Conservation (phyloP, 106 monocot genomes). For the Dactylorhiza incarnata region DNA sequence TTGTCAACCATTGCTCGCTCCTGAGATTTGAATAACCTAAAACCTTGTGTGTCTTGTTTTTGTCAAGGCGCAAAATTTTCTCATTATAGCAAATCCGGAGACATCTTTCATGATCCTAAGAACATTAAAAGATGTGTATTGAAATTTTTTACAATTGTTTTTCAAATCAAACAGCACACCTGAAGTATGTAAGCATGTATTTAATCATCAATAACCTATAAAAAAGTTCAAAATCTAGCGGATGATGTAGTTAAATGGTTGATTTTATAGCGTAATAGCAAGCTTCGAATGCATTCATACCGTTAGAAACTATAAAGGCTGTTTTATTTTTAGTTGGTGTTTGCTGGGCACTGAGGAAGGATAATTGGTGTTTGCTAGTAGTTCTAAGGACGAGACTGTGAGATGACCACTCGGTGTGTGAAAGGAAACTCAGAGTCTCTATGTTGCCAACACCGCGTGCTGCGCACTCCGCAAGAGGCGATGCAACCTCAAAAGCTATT, state of each 20-base stretch:
- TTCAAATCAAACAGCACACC: not conserved
- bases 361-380: no score
- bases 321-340: no score
- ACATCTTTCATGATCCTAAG: not conserved
- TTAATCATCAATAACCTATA: not conserved
- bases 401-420: no score
- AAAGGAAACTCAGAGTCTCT: no score
- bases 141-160: not conserved
- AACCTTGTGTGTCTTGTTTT: constrained; percentile 59
- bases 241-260: not conserved
- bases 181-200: not conserved
- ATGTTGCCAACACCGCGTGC: no score
- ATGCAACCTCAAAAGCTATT: no score
- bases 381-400: no score
- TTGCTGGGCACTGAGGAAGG: no score
- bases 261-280: constrained; percentile 1
- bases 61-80: constrained; percentile 36
- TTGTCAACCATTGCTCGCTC: constrained; percentile 68
- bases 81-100: not conserved
- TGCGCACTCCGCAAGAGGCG: no score
- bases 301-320: not conserved
- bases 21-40: constrained; percentile 64
- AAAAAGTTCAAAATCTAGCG: not conserved
- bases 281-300: not conserved
- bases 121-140: not conserved